Percentiles rank a stretch among this genome's conserved stretches.
Conservation (phyloP, 495 filamentous ascomycete genomes). For the Schizothecium vesticola region DNA sequence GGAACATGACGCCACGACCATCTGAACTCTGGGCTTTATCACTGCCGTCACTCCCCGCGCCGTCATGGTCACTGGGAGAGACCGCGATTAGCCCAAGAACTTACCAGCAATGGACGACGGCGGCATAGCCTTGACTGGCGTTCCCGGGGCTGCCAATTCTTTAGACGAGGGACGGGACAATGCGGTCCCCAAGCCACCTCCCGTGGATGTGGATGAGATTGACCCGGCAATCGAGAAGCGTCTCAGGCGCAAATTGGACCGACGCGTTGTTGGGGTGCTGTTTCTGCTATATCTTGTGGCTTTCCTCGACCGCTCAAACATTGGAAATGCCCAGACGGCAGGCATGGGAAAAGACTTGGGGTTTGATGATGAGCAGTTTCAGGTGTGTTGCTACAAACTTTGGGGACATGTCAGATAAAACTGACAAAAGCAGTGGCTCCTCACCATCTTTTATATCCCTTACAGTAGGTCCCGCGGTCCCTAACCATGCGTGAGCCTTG, state of each 20-base stretch:
- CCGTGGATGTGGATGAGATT: constrained; percentile 21
- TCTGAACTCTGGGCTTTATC: neutral
- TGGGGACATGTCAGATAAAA: neutral
- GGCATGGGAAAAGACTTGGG: constrained; percentile 42
- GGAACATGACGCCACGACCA: neutral
- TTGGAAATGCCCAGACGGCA: constrained; percentile 59
- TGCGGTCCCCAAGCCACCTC: neutral
- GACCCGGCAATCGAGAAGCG: constrained; percentile 51
- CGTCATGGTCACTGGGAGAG: no score
- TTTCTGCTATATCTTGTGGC: constrained; percentile 56
- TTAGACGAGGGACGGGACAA: neutral
- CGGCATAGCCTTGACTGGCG: neutral
- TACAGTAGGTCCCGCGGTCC: constrained; percentile 40
- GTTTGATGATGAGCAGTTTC: constrained; percentile 37
- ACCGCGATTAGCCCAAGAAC: neutral
- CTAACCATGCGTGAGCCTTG: constrained; percentile 19
- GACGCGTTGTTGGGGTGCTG: constrained; percentile 46
- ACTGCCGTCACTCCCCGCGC: neutral
- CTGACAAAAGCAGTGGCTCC: constrained; percentile 52
- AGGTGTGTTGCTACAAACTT: constrained; percentile 12
- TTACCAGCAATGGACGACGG: neutral
- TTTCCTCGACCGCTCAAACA: constrained; percentile 66
- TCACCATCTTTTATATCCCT: constrained; percentile 73
- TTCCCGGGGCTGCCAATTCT: neutral
- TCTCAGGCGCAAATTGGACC: constrained; percentile 57